Evolutionary conservation across 768 basidiomycete species (phyloP).

Genomic region (Leccinum subtestaceum): DNA sequence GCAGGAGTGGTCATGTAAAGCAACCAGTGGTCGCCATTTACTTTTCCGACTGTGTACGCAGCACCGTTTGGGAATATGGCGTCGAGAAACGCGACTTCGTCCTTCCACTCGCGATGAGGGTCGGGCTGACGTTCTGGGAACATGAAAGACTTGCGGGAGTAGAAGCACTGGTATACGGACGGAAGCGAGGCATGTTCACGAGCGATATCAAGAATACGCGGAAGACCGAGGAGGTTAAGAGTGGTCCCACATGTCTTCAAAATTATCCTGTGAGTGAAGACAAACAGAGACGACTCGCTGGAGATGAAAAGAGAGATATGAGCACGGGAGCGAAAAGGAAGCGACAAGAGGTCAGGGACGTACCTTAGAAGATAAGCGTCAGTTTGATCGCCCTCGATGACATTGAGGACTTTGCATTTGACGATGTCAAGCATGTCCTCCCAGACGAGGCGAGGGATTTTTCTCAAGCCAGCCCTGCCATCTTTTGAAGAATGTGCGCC

Average conservation of each 20-base stretch:
- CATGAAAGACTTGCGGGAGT: slow-evolving; percentile 98
- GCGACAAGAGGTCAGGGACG: slow-evolving; percentile 23
- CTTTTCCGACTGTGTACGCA: slow-evolving; percentile 95
- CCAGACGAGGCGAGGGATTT: slow-evolving; percentile 76
- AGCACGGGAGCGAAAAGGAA: slow-evolving; percentile 7
- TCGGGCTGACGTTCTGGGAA: slow-evolving; percentile 95
- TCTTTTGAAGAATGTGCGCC: slow-evolving; percentile 36
- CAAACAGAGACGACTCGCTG: slow-evolving; percentile 97
- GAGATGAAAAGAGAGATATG: slow-evolving; percentile 5
- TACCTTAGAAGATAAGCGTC: slow-evolving; percentile 97
- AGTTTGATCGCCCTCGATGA: slow-evolving; percentile 81
- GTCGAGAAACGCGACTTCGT: slow-evolving; percentile 91
- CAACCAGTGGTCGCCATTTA: slow-evolving; percentile 98
- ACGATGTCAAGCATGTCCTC: slow-evolving; percentile 97
- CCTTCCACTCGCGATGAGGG: slow-evolving; percentile 90
- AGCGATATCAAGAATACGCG: slow-evolving; percentile 93
- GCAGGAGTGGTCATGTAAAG: slow-evolving; percentile 82
- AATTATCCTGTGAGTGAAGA: slow-evolving; percentile 92
- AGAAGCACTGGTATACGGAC: slow-evolving; percentile 88
- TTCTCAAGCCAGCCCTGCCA: slow-evolving; percentile 69
- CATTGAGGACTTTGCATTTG: slow-evolving; percentile 92
- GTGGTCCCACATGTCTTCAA: slow-evolving; percentile 99
- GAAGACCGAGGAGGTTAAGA: slow-evolving; percentile 91
- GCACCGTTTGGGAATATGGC: slow-evolving; percentile 84
- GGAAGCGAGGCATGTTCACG: slow-evolving; percentile 59